Conservation (phyloP, 1,284 basidiomycete genomes). For the Phylloboletellus chloephorus region DNA sequence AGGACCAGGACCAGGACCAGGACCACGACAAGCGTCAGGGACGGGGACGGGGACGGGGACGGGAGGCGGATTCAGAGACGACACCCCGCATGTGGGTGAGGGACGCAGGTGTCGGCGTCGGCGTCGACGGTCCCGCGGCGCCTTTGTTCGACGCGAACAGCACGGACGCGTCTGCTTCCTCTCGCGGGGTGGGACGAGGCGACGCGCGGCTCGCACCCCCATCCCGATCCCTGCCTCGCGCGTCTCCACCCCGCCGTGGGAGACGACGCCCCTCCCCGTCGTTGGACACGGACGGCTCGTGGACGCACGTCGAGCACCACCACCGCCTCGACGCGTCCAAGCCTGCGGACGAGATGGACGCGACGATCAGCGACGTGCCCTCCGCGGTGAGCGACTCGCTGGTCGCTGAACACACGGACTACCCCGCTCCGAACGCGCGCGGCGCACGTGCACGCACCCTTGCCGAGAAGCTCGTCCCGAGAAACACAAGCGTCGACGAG, state of each 20-base stretch:
- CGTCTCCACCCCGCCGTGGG: slow-evolving; percentile 8
- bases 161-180: slow-evolving; percentile 15
- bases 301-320: slow-evolving; percentile 48
- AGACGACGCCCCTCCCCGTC: slow-evolving; percentile 17
- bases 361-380: slow-evolving; percentile 47
- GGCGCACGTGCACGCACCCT: slow-evolving; percentile 37
- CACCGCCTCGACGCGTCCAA: slow-evolving; percentile 15
- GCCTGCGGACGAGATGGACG: slow-evolving; percentile 29
- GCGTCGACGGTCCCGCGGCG: background rate
- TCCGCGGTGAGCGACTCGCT: slow-evolving; percentile 53
- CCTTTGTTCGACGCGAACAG: slow-evolving; percentile 8
- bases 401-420: slow-evolving; percentile 41
- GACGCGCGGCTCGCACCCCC: slow-evolving; percentile 2
- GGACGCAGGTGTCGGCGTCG: slow-evolving; percentile 8
- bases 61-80: slow-evolving; percentile 8
- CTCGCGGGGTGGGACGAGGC: slow-evolving; percentile 4
- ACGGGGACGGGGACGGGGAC: slow-evolving; percentile 27
- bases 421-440: slow-evolving; percentile 27
- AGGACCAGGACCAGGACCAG: background rate
- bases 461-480: slow-evolving; percentile 55
- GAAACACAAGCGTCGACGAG: slow-evolving; percentile 66
- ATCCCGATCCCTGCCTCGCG: slow-evolving; percentile 4
- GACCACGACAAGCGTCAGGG: no score
- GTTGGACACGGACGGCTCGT: slow-evolving; percentile 39
- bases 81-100: no score